These are phyloP conservation scores for Saitoella complicata DNA, from an alignment of 805 yeast genomes.

Conservation along the genomic window DNA sequence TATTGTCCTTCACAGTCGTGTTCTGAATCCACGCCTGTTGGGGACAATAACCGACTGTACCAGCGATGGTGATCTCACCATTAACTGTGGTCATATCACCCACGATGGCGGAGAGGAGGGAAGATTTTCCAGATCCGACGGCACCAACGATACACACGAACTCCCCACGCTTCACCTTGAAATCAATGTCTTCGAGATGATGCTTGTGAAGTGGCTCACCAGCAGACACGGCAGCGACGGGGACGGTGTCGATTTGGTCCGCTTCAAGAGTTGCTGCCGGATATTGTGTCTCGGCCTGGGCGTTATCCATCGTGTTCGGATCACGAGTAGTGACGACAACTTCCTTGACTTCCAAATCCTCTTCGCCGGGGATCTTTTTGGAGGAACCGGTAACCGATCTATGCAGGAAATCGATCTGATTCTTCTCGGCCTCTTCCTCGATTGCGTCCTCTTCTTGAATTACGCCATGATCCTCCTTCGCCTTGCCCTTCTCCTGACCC, in stretches of 20 bases:
- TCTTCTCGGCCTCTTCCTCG: conserved; percentile 1
- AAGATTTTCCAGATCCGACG: conserved; percentile 71
- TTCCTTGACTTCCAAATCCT: no score
- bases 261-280: no score
- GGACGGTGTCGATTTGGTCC: no score
- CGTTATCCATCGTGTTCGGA: no score
- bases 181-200: conserved; percentile 30
- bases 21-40: conserved; percentile 68
- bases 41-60: conserved; percentile 40
- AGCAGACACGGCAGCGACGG: no score
- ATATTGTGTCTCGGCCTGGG: no score
- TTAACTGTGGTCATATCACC: conserved; percentile 46
- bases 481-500: conserved; percentile 4
- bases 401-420: no score
- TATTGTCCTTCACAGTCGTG: conserved; percentile 59
- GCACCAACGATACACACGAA: conserved; percentile 63
- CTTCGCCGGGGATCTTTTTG: no score
- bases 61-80: conserved; percentile 40
- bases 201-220: conserved; percentile 24
- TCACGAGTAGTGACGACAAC: no score
- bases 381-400: no score
- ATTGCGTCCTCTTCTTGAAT: conserved; percentile 8
- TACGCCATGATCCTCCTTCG: conserved; percentile 16
- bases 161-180: conserved; percentile 45
- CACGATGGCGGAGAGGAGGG: conserved; percentile 50